phyloP scores from a whole-genome alignment of 148 eudicot genomes.

The Camellia japonica region DNA sequence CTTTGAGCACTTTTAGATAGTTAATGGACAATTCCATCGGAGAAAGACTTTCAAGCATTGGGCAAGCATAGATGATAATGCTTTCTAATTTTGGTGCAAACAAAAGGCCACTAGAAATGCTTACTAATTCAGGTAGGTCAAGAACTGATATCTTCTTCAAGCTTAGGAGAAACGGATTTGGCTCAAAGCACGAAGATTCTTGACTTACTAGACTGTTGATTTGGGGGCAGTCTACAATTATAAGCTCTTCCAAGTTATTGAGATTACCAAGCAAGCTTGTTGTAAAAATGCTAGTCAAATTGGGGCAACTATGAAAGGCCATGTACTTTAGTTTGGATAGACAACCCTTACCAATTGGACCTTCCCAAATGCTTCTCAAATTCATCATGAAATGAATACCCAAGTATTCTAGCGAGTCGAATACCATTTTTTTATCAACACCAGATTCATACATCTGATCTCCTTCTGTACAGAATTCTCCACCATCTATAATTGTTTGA shows the following conservation, averaged over 20 bases:
- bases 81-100: constrained; percentile 15
- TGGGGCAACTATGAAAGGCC: constrained; percentile 11
- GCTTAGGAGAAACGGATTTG: not conserved
- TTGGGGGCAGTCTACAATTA: too few relatives aligned
- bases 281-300: constrained; percentile 19
- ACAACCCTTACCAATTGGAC: too few relatives aligned
- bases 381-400: too few relatives aligned
- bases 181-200: not conserved
- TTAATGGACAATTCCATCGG: not conserved
- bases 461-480: not conserved
- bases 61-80: constrained; percentile 1
- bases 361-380: too few relatives aligned
- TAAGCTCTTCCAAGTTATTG: too few relatives aligned
- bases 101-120: constrained; percentile 1
- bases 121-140: constrained; percentile 12
- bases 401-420: not conserved
- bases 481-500: too few relatives aligned
- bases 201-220: too few relatives aligned
- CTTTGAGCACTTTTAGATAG: not conserved
- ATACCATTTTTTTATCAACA: not conserved
- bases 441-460: not conserved
- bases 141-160: constrained; percentile 15
- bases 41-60: constrained; percentile 7
- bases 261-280: too few relatives aligned
- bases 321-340: not conserved